Evolutionary conservation across 176 grass and related monocot genomes (phyloP).

Genomic region (Eleusine coracana): DNA sequence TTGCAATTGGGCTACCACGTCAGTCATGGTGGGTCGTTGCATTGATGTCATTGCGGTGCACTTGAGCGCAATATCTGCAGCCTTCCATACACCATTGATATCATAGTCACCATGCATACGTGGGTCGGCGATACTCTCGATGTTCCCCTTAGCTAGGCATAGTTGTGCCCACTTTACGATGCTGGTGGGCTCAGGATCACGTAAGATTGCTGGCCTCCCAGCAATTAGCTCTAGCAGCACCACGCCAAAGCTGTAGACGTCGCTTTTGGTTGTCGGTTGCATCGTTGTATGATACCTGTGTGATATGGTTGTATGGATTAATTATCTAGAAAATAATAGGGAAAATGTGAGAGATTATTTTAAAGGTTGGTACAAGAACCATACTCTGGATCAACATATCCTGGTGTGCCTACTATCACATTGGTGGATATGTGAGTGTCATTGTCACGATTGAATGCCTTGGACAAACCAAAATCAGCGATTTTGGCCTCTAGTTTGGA

Average conservation of each 20-base stretch:
- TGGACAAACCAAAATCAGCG: constrained; percentile 61
- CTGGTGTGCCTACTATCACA: constrained; percentile 14
- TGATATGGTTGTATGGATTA: not conserved
- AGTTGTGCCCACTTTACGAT: constrained; percentile 47
- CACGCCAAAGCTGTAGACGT: constrained; percentile 49
- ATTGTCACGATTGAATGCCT: not conserved
- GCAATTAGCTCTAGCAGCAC: constrained; percentile 45
- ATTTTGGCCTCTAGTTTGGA: constrained; percentile 56
- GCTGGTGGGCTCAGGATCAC: not conserved
- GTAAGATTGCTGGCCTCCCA: constrained; percentile 14
- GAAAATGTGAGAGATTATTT: not conserved
- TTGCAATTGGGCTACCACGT: constrained; percentile 49
- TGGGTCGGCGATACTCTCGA: constrained; percentile 45
- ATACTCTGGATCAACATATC: constrained; percentile 71
- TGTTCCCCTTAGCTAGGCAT: constrained; percentile 24
- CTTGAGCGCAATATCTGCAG: constrained; percentile 51
- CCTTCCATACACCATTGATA: constrained; percentile 58
- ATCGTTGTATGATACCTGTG: not conserved
- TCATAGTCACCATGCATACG: constrained; percentile 35
- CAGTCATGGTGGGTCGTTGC: constrained; percentile 51
- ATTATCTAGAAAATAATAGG: not conserved
- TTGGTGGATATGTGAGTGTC: constrained; percentile 20
- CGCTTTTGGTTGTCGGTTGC: constrained; percentile 39
- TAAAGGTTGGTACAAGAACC: not conserved
- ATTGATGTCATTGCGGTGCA: constrained; percentile 18